Base-by-base conservation (phyloP, 202 grass and related monocot genomes). In the Saccharum hybrid region DNA sequence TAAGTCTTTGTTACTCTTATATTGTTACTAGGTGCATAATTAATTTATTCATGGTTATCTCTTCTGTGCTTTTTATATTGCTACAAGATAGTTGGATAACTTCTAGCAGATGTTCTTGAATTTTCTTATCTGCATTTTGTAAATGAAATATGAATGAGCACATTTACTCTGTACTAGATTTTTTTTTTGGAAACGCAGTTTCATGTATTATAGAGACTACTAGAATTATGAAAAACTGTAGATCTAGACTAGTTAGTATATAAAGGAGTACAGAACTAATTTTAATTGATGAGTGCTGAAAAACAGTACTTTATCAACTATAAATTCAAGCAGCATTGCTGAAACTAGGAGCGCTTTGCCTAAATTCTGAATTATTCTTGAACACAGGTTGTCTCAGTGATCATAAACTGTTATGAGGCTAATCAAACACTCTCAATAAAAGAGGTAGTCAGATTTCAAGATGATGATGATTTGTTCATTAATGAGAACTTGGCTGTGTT, bases 311-410 rank as follows among this genome's bases (percentile, higher is more conserved):
- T 79, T 2, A 22, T 76, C 64, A 43, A 83, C 36, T 10, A 71
- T 42, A 69, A 57, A 70, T 40, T 63, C 41, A 75, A 78, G 34
- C 45, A 70, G 42, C 71, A 70, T 85, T 15, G 10, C 56, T 72
- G 34, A 76, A 71, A 63, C 7, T 33, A 8, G 38, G 51, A 3
- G 23, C 2, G 5, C 34, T 66, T 59, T 76, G 70, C 65, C 82
- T 85, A 19, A 83, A 80, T 75, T 92, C 38, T 68, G 34, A 71
- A 77, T 74, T 43, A 71, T 83, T 86, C 5, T 72, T 70, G 51
- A 79, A 83, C 63, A 74, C 82, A 94, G 93, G 90, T 90, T 94
- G 85, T 90, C 72, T 83, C 85, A 10, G 93, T 92, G 67, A 79
- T 86, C 12, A 75, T 94, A 84, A 87, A 84, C 78, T 90, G 78